A percentile compares a stretch with the other conserved stretches of the same genome.
Conservation (phyloP, 345 rosid genomes). For the Pistacia atlantica region DNA sequence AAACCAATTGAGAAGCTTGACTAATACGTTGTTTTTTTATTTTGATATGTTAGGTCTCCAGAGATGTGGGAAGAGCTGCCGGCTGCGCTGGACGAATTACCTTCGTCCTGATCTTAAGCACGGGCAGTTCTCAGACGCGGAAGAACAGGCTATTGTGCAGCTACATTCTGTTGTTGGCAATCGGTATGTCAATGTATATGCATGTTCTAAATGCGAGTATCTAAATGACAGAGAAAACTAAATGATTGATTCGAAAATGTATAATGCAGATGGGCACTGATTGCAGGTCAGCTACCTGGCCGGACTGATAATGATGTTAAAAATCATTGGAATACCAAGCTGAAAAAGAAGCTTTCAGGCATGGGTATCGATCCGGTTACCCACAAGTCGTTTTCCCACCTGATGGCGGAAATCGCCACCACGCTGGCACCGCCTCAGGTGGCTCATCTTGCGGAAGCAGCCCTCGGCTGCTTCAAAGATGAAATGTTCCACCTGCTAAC, state of each 20-base stretch:
- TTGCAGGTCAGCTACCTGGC: constrained; percentile 90
- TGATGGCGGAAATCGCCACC: constrained; percentile 97
- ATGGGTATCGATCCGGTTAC: constrained; percentile 95
- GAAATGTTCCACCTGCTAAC: constrained; percentile 98
- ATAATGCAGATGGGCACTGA: constrained; percentile 76
- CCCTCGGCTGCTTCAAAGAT: constrained; percentile 97
- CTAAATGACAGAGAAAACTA: background rate
- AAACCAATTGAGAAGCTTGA: background rate
- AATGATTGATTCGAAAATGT: background rate
- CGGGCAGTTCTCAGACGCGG: constrained; percentile 69
- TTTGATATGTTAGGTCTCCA: constrained; percentile 57
- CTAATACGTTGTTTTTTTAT: background rate
- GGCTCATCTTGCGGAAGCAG: constrained; percentile 93
- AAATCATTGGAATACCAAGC: constrained; percentile 94
- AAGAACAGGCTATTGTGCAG: constrained; percentile 84
- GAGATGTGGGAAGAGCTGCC: constrained; percentile 92
- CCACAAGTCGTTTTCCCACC: constrained; percentile 98
- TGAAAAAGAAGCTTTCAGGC: constrained; percentile 91
- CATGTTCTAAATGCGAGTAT: background rate
- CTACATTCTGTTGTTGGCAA: constrained; percentile 94
- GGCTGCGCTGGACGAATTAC: constrained; percentile 90
- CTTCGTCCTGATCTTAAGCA: constrained; percentile 90
- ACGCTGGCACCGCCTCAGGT: constrained; percentile 91
- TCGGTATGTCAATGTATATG: constrained; percentile 38
- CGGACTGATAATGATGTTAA: constrained; percentile 94